Base-by-base conservation (phyloP, 2,329 filamentous ascomycete species). In the Pseudopyricularia cyperi region DNA sequence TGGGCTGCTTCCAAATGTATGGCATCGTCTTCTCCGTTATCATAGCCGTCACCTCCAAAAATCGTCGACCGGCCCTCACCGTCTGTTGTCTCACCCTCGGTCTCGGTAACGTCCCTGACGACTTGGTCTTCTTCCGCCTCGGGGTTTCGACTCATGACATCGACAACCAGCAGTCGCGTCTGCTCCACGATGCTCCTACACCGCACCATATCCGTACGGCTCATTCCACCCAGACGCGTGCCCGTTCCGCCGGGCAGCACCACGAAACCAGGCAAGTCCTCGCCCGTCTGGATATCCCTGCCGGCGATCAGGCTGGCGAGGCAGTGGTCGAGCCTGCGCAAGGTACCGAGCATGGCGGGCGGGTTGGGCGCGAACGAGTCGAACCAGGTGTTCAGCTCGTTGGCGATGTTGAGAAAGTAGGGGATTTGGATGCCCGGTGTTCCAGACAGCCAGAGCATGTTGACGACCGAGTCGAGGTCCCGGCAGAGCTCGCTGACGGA, bases 401-500 rank as follows among this genome's bases (percentile, higher is more conserved):
- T 77, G 1, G 88, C 87, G 48, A 95, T 71, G 52, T 82, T 85
- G 35, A 96, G 79, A 3, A 96, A 71, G 62, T 91, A 91, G 2
- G 89, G 87, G 12, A 91, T 80, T 67, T 96, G 89, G 8, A 96
- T 70, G 51, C 77, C 79, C 17, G 87, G 89, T 22, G 90, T 95
- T 9, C 86, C 88, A 30, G 83, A 88, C 22, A 88, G 77, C 91
- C 91, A 97, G 5, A 95, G 68, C 7, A 94, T 77, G 64, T 94
- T 85, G 15, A 95, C 69, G 12, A 95, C 64, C 6, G 75, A 74
- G 52, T 90, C 85, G 1, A 95, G 66, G 61, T 95, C 89, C 53
- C 71, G 77, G 52, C 80, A 87, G 4, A 89, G 77, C 61, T 90
- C 83, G 49, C 71, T 73, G 63, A 91, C 86, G 50, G 68, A 78